Evolutionary conservation across 2,329 filamentous ascomycete genomes (phyloP).

Genomic region (Coniochaeta ligniaria): DNA sequence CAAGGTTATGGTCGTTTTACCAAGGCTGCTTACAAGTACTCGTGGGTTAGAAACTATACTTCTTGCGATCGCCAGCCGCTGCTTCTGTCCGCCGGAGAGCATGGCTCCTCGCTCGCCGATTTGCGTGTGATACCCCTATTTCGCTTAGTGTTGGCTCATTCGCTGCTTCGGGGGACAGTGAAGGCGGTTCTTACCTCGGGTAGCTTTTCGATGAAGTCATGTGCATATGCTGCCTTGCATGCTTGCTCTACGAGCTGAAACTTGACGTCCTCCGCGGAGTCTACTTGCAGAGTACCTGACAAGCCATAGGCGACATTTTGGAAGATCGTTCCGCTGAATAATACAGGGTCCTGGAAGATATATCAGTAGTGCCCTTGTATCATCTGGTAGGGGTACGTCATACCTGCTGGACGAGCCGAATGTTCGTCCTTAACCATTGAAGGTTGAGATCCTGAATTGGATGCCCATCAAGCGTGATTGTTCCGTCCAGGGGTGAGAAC

Average conservation of each 20-base stretch:
- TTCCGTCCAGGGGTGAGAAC: constrained; percentile 24
- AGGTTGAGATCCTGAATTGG: constrained; percentile 18
- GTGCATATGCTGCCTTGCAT: constrained; percentile 49
- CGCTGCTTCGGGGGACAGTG: not conserved
- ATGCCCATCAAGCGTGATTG: constrained; percentile 19
- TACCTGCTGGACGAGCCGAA: constrained; percentile 23
- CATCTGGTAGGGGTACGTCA: not conserved
- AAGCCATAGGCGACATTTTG: constrained; percentile 45
- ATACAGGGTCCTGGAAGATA: constrained; percentile 22
- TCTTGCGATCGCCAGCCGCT: constrained; percentile 59
- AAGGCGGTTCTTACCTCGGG: constrained; percentile 25
- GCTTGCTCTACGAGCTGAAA: constrained; percentile 41
- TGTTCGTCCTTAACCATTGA: constrained; percentile 20
- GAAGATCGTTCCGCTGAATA: constrained; percentile 35
- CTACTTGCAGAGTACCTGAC: constrained; percentile 20
- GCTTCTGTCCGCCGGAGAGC: constrained; percentile 61
- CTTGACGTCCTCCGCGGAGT: constrained; percentile 31
- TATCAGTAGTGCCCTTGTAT: not conserved
- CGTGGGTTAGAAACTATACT: constrained; percentile 57
- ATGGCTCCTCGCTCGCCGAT: constrained; percentile 61
- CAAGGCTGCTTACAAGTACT: constrained; percentile 60
- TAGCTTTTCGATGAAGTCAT: constrained; percentile 48
- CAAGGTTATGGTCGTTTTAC: no score
- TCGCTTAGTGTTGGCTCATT: not conserved
- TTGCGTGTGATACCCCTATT: constrained; percentile 47